These are phyloP conservation scores for Tuber microsphaerosporum DNA, from an alignment of 495 filamentous ascomycete species.

Conservation along the genomic window DNA sequence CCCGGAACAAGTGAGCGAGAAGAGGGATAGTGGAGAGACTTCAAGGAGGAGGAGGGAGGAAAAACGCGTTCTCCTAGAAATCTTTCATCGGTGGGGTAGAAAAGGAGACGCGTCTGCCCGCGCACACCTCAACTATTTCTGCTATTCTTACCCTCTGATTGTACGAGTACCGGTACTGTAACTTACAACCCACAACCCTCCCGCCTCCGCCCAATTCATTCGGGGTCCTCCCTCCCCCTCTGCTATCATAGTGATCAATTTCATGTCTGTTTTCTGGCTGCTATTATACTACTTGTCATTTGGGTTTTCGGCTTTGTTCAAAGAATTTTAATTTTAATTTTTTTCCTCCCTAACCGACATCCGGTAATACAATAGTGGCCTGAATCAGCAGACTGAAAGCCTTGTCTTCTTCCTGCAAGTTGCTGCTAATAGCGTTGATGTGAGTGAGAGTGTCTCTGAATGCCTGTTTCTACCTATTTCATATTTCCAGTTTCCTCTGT, in stretches of 20 bases:
- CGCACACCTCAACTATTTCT: neutral
- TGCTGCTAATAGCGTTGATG: neutral
- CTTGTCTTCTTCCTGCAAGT: neutral
- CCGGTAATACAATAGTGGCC: neutral
- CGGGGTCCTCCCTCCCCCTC: neutral
- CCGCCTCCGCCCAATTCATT: neutral
- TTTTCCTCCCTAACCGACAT: neutral
- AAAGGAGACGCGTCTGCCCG: neutral
- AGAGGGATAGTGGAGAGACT: neutral
- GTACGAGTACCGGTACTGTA: neutral
- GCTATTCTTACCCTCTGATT: neutral
- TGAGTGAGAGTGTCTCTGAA: neutral
- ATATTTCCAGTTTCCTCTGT: neutral
- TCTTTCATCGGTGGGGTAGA: neutral
- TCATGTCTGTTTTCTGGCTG: neutral
- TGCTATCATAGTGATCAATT: neutral
- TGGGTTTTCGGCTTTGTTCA: neutral
- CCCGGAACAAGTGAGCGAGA: neutral
- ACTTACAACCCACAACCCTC: neutral
- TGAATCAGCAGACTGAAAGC: neutral
- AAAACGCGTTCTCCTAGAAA: neutral
- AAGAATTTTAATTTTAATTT: neutral
- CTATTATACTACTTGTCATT: neutral
- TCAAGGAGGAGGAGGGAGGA: neutral
- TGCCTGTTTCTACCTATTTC: neutral